phyloP scores from a whole-genome alignment of 2,329 filamentous ascomycete genomes.

The Penicillium sp. region DNA sequence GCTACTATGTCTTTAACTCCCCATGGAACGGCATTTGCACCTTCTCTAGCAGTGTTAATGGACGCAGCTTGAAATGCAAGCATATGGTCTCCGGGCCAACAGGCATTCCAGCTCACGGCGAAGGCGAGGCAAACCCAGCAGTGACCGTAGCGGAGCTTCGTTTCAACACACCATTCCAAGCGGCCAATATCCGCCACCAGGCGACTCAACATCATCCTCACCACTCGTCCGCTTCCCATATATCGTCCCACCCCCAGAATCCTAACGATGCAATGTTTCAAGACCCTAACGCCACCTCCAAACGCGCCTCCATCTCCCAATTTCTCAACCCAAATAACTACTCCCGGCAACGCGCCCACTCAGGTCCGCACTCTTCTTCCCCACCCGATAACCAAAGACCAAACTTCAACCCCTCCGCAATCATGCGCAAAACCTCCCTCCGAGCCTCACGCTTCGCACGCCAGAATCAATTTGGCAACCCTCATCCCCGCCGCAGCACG shows the following conservation, averaged over 20 bases:
- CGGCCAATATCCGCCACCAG: slow-evolving; percentile 35
- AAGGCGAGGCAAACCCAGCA: slow-evolving; percentile 37
- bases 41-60: slow-evolving; percentile 77
- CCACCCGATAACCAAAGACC: slow-evolving; percentile 21
- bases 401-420: slow-evolving; percentile 35
- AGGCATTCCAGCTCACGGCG: slow-evolving; percentile 21
- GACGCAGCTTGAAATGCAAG: slow-evolving; percentile 74
- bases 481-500: slow-evolving; percentile 29
- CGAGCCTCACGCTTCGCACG: slow-evolving; percentile 22
- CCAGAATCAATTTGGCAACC: slow-evolving; percentile 15
- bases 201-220: slow-evolving; percentile 19
- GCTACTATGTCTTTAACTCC: slow-evolving; percentile 74
- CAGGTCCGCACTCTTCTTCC: slow-evolving; percentile 26
- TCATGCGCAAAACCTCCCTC: slow-evolving; percentile 34
- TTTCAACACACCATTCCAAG: slow-evolving; percentile 77
- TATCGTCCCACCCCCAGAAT: slow-evolving; percentile 23
- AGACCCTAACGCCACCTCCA: slow-evolving; percentile 18
- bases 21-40: slow-evolving; percentile 89
- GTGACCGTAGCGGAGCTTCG: slow-evolving; percentile 78
- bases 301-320: slow-evolving; percentile 36
- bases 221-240: slow-evolving; percentile 20
- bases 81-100: slow-evolving; percentile 62
- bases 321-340: slow-evolving; percentile 37
- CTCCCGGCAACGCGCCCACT: slow-evolving; percentile 32
- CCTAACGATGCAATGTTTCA: slow-evolving; percentile 1